Base-by-base conservation (phyloP, 2,329 filamentous ascomycete genomes). In the Rachicladosporium sp. region DNA sequence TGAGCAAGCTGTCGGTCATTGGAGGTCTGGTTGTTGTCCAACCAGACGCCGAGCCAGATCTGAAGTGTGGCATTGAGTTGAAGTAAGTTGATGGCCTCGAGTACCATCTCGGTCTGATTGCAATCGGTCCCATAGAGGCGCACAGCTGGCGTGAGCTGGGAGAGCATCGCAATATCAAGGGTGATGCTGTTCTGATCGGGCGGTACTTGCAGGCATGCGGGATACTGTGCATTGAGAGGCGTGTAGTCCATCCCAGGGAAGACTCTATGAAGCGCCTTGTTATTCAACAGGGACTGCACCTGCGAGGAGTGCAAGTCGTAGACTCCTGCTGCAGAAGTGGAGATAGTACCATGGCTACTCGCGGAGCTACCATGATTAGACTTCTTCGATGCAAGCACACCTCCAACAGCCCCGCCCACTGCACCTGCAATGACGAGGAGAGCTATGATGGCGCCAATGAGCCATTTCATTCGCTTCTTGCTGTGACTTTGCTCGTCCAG, bases 231-330 rank as follows among this genome's bases (percentile, higher is more conserved):
- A 56, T 93, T 87, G 59, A 91, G 74, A 0, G 89, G 87, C 0
- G 89, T 96, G 59, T 96, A 96, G 62, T 95, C 89, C 64, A 96
- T 84, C 19, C 87, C 89, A 0, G 87, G 84, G 60, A 96, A 96
- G 2, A 96, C 86, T 60, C 86, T 93, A 70, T 94, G 86, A 15
- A 96, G 70, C 46, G 87, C 65, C 0, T 69, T 57, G 61, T 94
- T 94, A 65, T 82, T 80, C 68, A 95, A 69, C 10, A 96, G 69
- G 3, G 70, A 69, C 65, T 93, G 73, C 63, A 95, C 93, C 62
- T 93, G 82, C 1, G 64, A 50, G 6, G 85, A 93, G 59, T 89
- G 66, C 37, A 54, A 49, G 58, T 79, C 78, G 59, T 70, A 64
- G 5, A 94, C 72, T 47, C 89, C 82, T 19, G 15, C 15, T 19